phyloP scores from a whole-genome alignment of 2,329 filamentous ascomycete genomes.

The Xylaria sp. region DNA sequence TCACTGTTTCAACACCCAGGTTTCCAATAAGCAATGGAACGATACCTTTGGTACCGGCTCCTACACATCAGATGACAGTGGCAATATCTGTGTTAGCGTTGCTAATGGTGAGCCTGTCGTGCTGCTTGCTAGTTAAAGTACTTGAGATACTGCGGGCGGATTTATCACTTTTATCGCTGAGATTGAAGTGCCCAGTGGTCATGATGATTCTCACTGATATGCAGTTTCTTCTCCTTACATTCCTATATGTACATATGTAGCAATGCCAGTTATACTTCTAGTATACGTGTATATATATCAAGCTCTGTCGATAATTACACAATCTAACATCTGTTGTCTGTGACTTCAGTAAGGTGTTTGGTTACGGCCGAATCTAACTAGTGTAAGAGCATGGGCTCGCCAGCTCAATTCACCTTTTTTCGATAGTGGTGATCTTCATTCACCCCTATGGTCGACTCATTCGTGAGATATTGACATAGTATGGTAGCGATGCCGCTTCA shows the following conservation, averaged over 20 bases:
- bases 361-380: too few species aligned
- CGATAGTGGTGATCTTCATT: too few species aligned
- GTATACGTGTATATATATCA: too few species aligned
- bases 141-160: not conserved
- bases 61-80: slow-evolving; percentile 13
- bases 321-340: too few species aligned
- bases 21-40: slow-evolving; percentile 25
- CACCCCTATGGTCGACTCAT: too few species aligned
- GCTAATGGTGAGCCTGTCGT: slow-evolving; percentile 28
- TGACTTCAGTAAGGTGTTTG: too few species aligned
- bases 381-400: too few species aligned
- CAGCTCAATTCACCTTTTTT: too few species aligned
- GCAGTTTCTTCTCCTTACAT: not conserved
- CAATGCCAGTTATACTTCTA: not conserved
- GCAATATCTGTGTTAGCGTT: slow-evolving; percentile 16
- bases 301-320: too few species aligned
- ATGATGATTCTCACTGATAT: not conserved
- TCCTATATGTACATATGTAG: not conserved
- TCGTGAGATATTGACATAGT: too few species aligned
- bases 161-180: not conserved
- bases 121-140: slow-evolving; percentile 15
- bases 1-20: slow-evolving; percentile 26
- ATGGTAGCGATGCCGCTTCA: too few species aligned
- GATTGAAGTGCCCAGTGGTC: not conserved
- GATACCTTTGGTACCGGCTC: slow-evolving; percentile 20